Evolutionary conservation across 192 early-diverging fungal species (phyloP), one percentile per base, ranked within the genome.

Genomic region (Coemansia umbellata): DNA sequence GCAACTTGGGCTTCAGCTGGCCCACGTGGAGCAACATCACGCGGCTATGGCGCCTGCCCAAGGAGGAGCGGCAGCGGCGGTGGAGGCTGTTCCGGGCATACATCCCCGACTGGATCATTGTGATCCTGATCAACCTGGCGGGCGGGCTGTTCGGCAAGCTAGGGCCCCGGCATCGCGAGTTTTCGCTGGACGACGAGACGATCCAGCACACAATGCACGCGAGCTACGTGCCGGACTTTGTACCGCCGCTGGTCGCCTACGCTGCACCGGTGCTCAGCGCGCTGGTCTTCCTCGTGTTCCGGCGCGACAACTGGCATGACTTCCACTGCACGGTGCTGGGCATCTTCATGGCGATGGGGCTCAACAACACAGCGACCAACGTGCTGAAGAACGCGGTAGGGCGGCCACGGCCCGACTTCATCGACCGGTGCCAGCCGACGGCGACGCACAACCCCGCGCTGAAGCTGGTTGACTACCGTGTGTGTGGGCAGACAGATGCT

Each of bases 91-190:
- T 68, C 50, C 64, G 47, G 60, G 66, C 51, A 17, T 68, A 63
- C 42, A 66, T 65, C 54, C 71, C 54, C 48, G 74, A 78, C 45
- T 84, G 84, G 75, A 53, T 84, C 8, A 53, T 87, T 10, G 68
- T 86, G 5, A 32, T 85, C n/a, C 37, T 80, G 10, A 71, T 86
- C 53, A 65, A 82, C n/a, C 39, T 60, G 2, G 70, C 66, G 11
- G 87, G 86, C 43, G 81, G 81, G 21, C 52, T 63, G 17, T 65
- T 89, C 11, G 81, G 83, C 35, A 57, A 31, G 10, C 43, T 82
- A 0, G 64, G 77, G 3, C 87, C 87, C 2, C 86, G 80, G 51
- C 84, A 87, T 42, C 80, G 84, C 49, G 61, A 82, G 45, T 92
- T 92, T 55, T 85, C 82, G 11, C 55, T 92, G 5, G 44, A 75